A percentile compares a stretch with the other conserved stretches of the same genome.
Evolutionary conservation across 1,284 basidiomycete genomes (phyloP).

Genomic region (Mrakiaceae sp.): DNA sequence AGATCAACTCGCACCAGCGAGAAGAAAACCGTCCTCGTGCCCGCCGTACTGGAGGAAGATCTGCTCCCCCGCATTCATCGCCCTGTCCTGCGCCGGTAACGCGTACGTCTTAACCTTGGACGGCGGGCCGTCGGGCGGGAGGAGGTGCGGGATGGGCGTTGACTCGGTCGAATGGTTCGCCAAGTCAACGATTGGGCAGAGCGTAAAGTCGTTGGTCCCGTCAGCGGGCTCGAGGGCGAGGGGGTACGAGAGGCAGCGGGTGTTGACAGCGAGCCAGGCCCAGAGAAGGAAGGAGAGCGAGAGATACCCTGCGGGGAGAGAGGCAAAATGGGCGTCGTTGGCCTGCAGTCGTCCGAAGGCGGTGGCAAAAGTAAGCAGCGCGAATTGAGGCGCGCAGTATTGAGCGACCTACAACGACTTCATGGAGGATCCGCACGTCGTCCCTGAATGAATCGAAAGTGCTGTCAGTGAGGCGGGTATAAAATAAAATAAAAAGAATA

Average conservation of each 20-base stretch:
- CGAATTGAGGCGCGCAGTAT: not conserved
- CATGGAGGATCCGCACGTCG: not conserved
- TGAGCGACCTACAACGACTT: not conserved
- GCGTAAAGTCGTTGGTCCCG: constrained; percentile 10
- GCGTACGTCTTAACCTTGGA: constrained; percentile 1
- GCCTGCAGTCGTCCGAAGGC: not conserved
- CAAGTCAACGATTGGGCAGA: constrained; percentile 14
- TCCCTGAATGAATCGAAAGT: not conserved
- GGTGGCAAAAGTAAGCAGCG: not conserved
- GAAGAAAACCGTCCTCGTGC: constrained; percentile 11
- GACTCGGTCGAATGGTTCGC: constrained; percentile 9
- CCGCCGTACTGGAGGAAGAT: constrained; percentile 13
- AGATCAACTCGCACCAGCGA: constrained; percentile 8
- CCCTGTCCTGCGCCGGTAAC: not conserved
- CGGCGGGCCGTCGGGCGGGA: not conserved
- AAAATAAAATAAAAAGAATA: not conserved
- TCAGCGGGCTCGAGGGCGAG: constrained; percentile 5
- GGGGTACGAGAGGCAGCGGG: constrained; percentile 13
- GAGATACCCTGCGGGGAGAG: not conserved
- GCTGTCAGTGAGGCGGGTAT: not conserved
- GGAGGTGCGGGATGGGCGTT: constrained; percentile 6
- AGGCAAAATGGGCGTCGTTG: not conserved
- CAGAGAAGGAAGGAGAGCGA: constrained; percentile 6
- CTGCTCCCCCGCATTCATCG: constrained; percentile 1
- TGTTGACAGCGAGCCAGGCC: constrained; percentile 15